These are phyloP conservation scores for Discostella stelligera DNA, from an alignment of 352 stramenopile genomes.

Conservation along the genomic window DNA sequence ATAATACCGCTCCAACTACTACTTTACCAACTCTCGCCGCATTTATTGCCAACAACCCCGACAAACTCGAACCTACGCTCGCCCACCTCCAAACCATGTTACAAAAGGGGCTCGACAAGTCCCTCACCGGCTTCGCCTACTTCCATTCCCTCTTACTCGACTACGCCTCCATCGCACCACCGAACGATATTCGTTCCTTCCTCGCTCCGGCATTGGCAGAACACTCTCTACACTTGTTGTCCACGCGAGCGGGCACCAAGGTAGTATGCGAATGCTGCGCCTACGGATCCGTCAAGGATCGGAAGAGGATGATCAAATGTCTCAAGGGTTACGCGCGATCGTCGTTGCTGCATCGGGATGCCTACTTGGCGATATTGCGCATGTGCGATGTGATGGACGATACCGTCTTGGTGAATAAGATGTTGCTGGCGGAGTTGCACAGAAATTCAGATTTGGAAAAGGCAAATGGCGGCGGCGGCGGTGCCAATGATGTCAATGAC, in stretches of 20 bases:
- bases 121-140: constrained; percentile 75
- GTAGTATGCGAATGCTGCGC: constrained; percentile 68
- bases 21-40: constrained; percentile 41
- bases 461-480: constrained; percentile 13
- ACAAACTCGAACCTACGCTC: constrained; percentile 69
- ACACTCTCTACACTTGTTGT: constrained; percentile 74
- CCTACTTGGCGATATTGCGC: constrained; percentile 80
- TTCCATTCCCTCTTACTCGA: constrained; percentile 79
- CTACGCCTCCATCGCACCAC: constrained; percentile 61
- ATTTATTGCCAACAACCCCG: constrained; percentile 54
- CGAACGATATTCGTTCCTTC: constrained; percentile 63
- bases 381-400: constrained; percentile 82
- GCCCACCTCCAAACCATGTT: constrained; percentile 68
- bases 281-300: constrained; percentile 81
- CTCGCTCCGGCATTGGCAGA: constrained; percentile 68
- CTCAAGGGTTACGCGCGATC: constrained; percentile 80
- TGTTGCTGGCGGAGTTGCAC: constrained; percentile 78
- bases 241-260: constrained; percentile 63
- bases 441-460: constrained; percentile 39
- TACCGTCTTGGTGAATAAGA: constrained; percentile 84
- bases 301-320: constrained; percentile 82
- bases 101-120: constrained; percentile 80
- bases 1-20: constrained; percentile 24
- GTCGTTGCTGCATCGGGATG: constrained; percentile 77
- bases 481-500: constrained; percentile 22